Evolutionary conservation across 2,329 filamentous ascomycete species (phyloP), one percentile per base, ranked within the genome.

Genomic region (Allantophomopsis lycopodina): DNA sequence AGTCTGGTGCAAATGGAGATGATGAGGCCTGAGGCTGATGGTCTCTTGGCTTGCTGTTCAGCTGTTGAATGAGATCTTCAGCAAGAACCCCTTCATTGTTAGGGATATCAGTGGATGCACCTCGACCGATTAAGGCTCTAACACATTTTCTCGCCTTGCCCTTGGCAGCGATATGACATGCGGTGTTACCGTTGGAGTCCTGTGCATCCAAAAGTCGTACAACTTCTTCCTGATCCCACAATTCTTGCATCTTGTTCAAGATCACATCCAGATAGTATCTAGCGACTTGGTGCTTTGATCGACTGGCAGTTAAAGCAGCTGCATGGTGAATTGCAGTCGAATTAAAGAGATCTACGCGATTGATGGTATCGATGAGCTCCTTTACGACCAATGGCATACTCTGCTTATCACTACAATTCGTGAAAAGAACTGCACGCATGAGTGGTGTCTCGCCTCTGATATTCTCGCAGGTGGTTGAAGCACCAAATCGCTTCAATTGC

Each of bases 261-360:
- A 96, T 79, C 47, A 82, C 82, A 58, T 96, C 89, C 23, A 94
- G 73, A 60, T 98, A 98, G 58, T 96, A 96, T 28, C 86, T 75
- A 23, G 88, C 87, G 53, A 84, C 93, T 16, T 83, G 80, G 55
- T 88, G 87, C 59, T 89, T 94, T 44, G 83, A 83, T 5, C 73
- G 64, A 38, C 86, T 81, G 39, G 82, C 84, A 42, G 89, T 94
- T 51, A 89, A 89, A 39, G 83, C 81, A 14, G 88, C 85, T 34
- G 94, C 88, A 57, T 96, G 89, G 55, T 96, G 91, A 52, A 98
- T 89, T 38, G 94, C 84, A 0, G 87, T 95, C 44, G 81, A 83
- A 11, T 85, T 83, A 38, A 79, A 79, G 58, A 76, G 78, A 55
- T 98, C 91, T 16, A 82, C 73, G 43, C 76, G 76, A 39, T 81